Evolutionary conservation across 2,329 filamentous ascomycete species (phyloP), one percentile per base, ranked within the genome.

Genomic region (Lasiodiplodia gonubiensis): DNA sequence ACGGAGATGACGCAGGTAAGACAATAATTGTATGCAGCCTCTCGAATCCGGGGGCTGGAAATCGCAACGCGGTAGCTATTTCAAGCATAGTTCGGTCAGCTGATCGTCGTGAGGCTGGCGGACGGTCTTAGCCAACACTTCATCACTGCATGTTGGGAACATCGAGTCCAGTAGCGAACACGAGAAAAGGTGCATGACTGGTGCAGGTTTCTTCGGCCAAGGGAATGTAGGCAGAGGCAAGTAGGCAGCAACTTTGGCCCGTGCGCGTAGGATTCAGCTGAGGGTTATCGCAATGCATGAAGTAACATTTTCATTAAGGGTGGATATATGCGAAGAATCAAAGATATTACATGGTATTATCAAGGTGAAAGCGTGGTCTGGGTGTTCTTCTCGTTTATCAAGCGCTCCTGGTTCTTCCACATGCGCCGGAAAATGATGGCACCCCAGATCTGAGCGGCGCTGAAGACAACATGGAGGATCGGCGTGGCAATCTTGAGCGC

Each of bases 401-500:
- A 18, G 23, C 49, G 42, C 60, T 69, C 67, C 33, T 79, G 73
- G 55, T 69, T 72, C 66, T 72, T 69, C 67, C 73, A 81, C 80
- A 83, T 80, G 18, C 70, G 71, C 70, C 76, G 80, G 55, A 83
- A 82, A 8, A 81, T 78, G 52, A 76, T 70, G 27, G 74, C 80
- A 3, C 81, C 82, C 74, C 81, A 81, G 1, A 83, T 64, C 70
- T 83, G 81, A 0, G 81, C 80, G 0, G 77, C 73, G 0, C 75
- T 78, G 68, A 84, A 84, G 0, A 82, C 73, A 12, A 77, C 35
- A 68, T 84, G 81, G 2, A 84, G 69, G 4, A 82, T 69, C 0
- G 82, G 82, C 0, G 80, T 83, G 12, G 77, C 71, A 11, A 84
- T 66, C 67, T 82, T 83, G 71, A 84, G 83, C 0, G 74, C 75